phyloP scores from a whole-genome alignment of 2,329 filamentous ascomycete genomes.

The Fusarium brevicatenulatum region DNA sequence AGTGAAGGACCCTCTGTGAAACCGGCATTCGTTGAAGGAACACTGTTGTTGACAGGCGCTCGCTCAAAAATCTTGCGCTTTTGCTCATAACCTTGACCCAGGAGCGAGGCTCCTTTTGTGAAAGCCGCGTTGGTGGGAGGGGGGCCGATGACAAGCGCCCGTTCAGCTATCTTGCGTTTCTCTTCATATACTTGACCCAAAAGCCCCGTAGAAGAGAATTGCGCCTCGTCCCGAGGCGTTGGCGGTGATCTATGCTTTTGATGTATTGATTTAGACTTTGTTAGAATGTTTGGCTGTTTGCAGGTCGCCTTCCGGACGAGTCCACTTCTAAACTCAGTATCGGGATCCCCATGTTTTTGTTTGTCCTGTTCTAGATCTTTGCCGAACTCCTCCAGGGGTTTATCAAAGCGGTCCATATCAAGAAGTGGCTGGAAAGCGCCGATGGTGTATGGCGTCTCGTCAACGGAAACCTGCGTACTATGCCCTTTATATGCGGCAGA shows the following conservation, averaged over 20 bases:
- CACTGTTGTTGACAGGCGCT: conserved; percentile 46
- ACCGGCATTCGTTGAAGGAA: conserved; percentile 45
- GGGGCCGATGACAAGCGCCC: conserved; percentile 46
- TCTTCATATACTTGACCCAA: conserved; percentile 60
- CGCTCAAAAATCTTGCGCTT: conserved; percentile 52
- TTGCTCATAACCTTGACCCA: conserved; percentile 59
- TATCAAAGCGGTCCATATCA: conserved; percentile 68
- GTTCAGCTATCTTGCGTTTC: conserved; percentile 52
- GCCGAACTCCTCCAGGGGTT: conserved; percentile 60
- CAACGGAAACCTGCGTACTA: conserved; percentile 50
- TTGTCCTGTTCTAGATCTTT: conserved; percentile 51
- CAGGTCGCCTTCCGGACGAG: conserved; percentile 27
- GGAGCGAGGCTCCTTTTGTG: conserved; percentile 65
- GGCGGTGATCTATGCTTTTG: conserved; percentile 20
- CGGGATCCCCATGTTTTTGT: conserved; percentile 3
- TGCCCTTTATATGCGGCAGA: conserved; percentile 41
- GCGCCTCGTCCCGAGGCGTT: conserved; percentile 45
- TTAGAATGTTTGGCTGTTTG: conserved; percentile 16
- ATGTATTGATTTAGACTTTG: conserved; percentile 46
- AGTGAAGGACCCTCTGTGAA: conserved; percentile 69
- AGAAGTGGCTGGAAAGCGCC: conserved; percentile 76
- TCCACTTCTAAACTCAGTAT: conserved; percentile 24
- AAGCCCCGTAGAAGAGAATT: conserved; percentile 63
- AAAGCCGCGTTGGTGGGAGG: conserved; percentile 54
- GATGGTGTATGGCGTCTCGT: conserved; percentile 68